Percentiles rank a stretch among this genome's conserved stretches.
Conservation (phyloP, 805 yeast genomes). For the Saturnispora silvae region DNA sequence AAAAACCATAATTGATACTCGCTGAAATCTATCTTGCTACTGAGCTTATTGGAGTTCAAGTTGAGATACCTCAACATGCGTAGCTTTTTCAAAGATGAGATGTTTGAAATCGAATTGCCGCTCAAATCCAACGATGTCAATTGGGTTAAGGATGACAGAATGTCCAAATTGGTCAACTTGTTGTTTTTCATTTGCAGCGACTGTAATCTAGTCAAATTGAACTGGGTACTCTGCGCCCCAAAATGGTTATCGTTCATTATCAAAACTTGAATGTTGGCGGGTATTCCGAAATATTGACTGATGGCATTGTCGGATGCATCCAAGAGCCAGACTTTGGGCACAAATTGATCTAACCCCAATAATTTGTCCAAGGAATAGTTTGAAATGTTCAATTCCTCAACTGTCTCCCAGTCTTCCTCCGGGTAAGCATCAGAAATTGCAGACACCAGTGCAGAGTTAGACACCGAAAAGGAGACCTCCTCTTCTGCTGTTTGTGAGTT, state of each 20-base stretch:
- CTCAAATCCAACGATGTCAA: constrained; percentile 31
- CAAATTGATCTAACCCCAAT: constrained; percentile 32
- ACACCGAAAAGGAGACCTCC: constrained; percentile 34
- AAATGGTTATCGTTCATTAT: constrained; percentile 31
- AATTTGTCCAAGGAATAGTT: constrained; percentile 29
- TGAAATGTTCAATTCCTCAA: constrained; percentile 29
- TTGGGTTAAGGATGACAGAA: constrained; percentile 30
- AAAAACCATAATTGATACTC: constrained; percentile 28
- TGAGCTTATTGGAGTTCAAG: constrained; percentile 31
- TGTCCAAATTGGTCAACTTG: constrained; percentile 26
- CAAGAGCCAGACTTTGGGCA: constrained; percentile 32
- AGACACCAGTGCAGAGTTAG: constrained; percentile 33
- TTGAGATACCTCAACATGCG: constrained; percentile 32
- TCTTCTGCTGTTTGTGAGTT: constrained; percentile 1
- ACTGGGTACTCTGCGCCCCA: constrained; percentile 28
- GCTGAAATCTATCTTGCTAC: constrained; percentile 30
- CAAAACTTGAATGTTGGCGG: constrained; percentile 29
- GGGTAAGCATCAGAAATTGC: constrained; percentile 35
- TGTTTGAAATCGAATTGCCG: constrained; percentile 26
- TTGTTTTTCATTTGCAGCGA: constrained; percentile 32
- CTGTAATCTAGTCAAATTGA: constrained; percentile 34
- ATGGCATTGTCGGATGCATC: constrained; percentile 35
- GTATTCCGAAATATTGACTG: constrained; percentile 36
- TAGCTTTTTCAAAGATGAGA: constrained; percentile 30
- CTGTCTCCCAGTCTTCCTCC: constrained; percentile 32